Evolutionary conservation across 805 yeast genomes (phyloP), one percentile per base, ranked within the genome.

Genomic region (Lachancea lanzarotensis): DNA sequence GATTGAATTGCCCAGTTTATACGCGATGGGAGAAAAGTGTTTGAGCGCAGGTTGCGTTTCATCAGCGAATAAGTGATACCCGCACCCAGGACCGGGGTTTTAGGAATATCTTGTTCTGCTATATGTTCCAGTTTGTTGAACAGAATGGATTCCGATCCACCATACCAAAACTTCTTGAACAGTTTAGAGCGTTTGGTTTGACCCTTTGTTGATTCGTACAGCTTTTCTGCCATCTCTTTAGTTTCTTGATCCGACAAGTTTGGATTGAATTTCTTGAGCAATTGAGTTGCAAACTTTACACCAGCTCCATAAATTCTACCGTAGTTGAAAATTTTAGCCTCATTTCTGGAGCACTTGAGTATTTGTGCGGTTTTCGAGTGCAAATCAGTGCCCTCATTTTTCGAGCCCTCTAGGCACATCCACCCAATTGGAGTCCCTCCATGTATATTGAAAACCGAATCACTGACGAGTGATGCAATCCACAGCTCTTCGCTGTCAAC

Each of bases 251-350:
- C 91, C 4, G 79, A 60, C 26, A 89, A 62, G 2, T 68, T 63
- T 0, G 95, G 84, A 56, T 89, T 88, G 66, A 89, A 90, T 57
- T 84, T 89, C 54, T 85, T 83, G 49, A 93, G 70, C 35, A 90
- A 67, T n/a, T 84, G 77, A 0, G 88, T 76, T 0, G 98, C 96
- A 67, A 89, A 93, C 54, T 81, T 84, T 16, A 83, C 80, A 2
- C 99, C 99, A 0, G 99, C 98, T 18, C 99, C 99, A 66, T 93
- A 93, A 35, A 93, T 93, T 50, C 99, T 75, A 26, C 98, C 98
- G 66, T 93, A 93, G 60, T 93, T 93, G 73, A 93, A 95, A 8
- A 90, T 79, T 56, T 93, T 93, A 5, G 98, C 98, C 51, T 93
- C 95, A 55, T 83, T 81, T 63, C 99, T 74, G 20, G 85, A 78